Base-by-base conservation (phyloP, 495 filamentous ascomycete genomes). In the Glonium stellatum region DNA sequence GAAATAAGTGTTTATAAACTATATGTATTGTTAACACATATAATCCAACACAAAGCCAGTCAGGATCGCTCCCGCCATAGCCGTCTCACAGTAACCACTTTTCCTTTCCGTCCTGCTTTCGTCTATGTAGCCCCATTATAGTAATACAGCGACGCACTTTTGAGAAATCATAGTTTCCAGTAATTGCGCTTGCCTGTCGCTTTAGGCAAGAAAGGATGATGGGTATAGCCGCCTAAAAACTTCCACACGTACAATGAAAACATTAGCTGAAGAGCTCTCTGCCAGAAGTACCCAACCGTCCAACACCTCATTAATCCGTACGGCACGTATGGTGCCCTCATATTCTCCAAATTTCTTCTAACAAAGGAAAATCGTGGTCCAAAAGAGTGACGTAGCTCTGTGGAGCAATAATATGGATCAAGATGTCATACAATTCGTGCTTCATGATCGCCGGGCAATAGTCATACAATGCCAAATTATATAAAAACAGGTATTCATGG, bases 311-410 rank as follows among this genome's bases (percentile, higher is more conserved):
- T 23, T 47, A 23, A 44, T 36, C 18, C 37, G 37, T 34, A 42
- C 42, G 12, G 19, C 41, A 15, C 35, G 36, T 13, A 57, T 31
- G 5, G 2, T 10, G 13, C 5, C 42, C 31, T 8, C 34, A 13
- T 23, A 25, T 12, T 15, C n/a, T 41, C 15, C 47, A 22, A 52
- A n/a, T 53, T 35, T 15, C 25, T 34, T 39, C 22, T 53, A 22
- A 67, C 61, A 67, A 58, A 67, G 19, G 61, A 59, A 61, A 68
- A 60, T 68, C 65, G 62, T 68, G 4, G 35, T 34, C 15, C 22
- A 9, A 68, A 65, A 62, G 65, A 68, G 52, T 39, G 27, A 52
- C 65, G 65, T 65, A 58, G 57, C 57, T 63, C 61, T 47, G 60
- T 61, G 51, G 60, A 27, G 37, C 22, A 27, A 19, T 21, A 37